phyloP scores from a whole-genome alignment of 129 eudicot species.

The Glebionis coronaria region DNA sequence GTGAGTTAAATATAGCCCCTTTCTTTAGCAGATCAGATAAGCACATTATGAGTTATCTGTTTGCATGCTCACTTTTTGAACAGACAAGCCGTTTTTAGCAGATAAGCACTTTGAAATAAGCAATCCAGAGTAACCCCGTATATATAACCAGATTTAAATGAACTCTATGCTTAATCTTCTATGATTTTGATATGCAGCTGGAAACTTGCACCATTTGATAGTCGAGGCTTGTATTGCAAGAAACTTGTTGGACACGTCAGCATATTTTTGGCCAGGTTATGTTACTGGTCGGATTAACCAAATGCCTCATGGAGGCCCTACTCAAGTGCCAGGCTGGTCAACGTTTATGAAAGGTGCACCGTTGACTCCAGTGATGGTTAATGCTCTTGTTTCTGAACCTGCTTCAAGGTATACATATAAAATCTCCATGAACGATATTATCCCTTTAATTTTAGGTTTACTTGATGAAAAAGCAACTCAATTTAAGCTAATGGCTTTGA shows the following conservation, averaged over 20 bases:
- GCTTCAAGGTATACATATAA: slow-evolving; percentile 77
- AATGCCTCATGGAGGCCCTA: slow-evolving; percentile 61
- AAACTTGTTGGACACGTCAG: slow-evolving; percentile 85
- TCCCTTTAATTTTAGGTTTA: slow-evolving; percentile 13
- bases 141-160: no score
- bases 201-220: slow-evolving; percentile 88
- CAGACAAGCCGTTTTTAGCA: background rate
- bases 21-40: no score
- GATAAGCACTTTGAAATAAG: no score
- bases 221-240: slow-evolving; percentile 93
- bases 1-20: no score
- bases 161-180: no score
- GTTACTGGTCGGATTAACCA: slow-evolving; percentile 62
- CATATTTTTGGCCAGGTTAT: slow-evolving; percentile 98
- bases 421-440: background rate
- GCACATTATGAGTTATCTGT: no score
- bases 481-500: slow-evolving; percentile 81
- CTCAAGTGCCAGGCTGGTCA: slow-evolving; percentile 91
- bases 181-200: slow-evolving; percentile 54
- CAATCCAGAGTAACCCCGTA: no score
- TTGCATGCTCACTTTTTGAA: no score
- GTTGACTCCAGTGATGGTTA: slow-evolving; percentile 50
- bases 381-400: slow-evolving; percentile 80
- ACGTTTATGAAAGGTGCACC: slow-evolving; percentile 85
- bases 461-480: slow-evolving; percentile 65